Base-by-base conservation (phyloP, 805 yeast species). In the Suhomyces xylopsoci region DNA sequence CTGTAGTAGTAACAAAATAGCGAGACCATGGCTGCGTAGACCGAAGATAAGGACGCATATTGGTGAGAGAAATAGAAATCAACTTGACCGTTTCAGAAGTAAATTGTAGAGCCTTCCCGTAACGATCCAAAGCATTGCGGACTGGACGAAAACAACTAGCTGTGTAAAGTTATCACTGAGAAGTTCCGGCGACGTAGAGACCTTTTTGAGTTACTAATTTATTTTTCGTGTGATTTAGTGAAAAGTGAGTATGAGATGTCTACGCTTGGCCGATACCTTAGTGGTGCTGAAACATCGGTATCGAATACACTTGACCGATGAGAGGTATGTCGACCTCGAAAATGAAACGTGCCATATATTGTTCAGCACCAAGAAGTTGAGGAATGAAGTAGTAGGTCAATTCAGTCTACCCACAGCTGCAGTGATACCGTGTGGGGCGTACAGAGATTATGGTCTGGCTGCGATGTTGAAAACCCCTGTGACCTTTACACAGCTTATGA, bases 21-120 rank as follows among this genome's bases (percentile, higher is more conserved):
- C 64, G 81, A 77, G 0, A 88, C 86, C 81, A 82, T 83, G 15
- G 89, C 85, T 3, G 84, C 77, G 62, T 85, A 90, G 43, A 83
- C 62, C 1, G 88, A 80, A 0, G 85, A 86, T 25, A 81, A 77
- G 1, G 83, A 83, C 30, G 87, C 89, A 70, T 85, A 86, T 34
- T 83, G 88, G 48, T 83, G 5, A 10, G n/a, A 26, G 32, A 12
- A 10, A 10, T 10, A 10, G 30, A 9, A 22, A 4, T 22, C 25
- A 22, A 22, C 5, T 22, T 22, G 25, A 22, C 25, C 2, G 7
- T 6, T 22, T 3, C 25, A 4, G 25, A 22, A 22, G 25, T 22
- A 1, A 85, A 7, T 83, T 77, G 61, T 84, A 84, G n/a, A 86
- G 68, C 70, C 85, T 86, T n/a, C 81, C 73, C 0, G 84, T 81